Percentiles rank a stretch among this genome's conserved stretches.
phyloP scores from a whole-genome alignment of 495 filamentous ascomycete genomes.

The Terfezia claveryi region DNA sequence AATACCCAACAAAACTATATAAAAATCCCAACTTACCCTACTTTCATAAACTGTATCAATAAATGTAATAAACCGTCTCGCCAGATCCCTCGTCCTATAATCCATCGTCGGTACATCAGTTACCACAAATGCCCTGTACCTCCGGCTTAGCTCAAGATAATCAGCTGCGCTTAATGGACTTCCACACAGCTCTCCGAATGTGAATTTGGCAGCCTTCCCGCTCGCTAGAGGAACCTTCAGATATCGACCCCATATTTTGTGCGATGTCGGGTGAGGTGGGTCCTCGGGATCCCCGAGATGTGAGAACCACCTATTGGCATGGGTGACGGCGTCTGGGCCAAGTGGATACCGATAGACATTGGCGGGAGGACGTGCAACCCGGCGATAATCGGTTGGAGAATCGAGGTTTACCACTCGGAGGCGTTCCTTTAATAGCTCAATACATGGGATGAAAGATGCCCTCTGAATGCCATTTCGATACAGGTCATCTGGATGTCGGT shows the following conservation, averaged over 20 bases:
- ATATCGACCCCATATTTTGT: slow-evolving; percentile 84
- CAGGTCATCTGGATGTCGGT: slow-evolving; percentile 82
- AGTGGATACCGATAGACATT: slow-evolving; percentile 76
- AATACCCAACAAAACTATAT: not conserved
- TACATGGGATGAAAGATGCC: slow-evolving; percentile 83
- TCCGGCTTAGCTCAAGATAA: slow-evolving; percentile 77
- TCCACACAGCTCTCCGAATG: slow-evolving; percentile 74
- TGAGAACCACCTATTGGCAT: slow-evolving; percentile 84
- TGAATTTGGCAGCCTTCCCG: slow-evolving; percentile 71
- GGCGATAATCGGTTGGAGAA: slow-evolving; percentile 89
- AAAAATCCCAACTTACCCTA: slow-evolving; percentile 24
- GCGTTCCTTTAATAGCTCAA: slow-evolving; percentile 63
- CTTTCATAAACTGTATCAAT: slow-evolving; percentile 86
- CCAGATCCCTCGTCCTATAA: slow-evolving; percentile 62
- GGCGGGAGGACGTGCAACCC: slow-evolving; percentile 79
- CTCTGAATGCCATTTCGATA: slow-evolving; percentile 98
- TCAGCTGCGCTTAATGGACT: slow-evolving; percentile 75
- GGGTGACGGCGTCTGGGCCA: slow-evolving; percentile 48
- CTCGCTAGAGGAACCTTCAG: slow-evolving; percentile 73
- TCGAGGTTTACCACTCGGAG: slow-evolving; percentile 83
- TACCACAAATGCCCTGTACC: slow-evolving; percentile 79
- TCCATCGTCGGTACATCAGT: slow-evolving; percentile 87
- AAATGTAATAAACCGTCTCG: slow-evolving; percentile 86
- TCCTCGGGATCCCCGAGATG: slow-evolving; percentile 74
- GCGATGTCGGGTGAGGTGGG: slow-evolving; percentile 51